Conservation (phyloP, 768 basidiomycete genomes). For the Lentinula aciculospora region DNA sequence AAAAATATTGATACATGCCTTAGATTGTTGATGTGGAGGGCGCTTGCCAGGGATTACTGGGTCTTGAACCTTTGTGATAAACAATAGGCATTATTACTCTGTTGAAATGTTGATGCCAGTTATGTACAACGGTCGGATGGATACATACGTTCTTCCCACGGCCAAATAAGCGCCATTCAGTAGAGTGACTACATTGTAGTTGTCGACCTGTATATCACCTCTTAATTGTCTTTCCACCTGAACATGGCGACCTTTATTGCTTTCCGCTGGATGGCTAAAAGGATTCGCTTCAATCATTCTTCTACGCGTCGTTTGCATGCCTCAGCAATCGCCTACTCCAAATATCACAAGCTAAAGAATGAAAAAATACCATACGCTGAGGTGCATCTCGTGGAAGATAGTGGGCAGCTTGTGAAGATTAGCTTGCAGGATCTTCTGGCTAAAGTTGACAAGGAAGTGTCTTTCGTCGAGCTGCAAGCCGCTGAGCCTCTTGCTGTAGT, state of each 20-base stretch:
- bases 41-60: constrained; percentile 68
- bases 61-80: constrained; percentile 38
- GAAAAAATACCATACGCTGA: constrained; percentile 33
- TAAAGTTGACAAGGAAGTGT: constrained; percentile 31
- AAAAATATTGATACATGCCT: not conserved
- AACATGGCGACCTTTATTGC: not conserved
- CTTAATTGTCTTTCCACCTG: not conserved
- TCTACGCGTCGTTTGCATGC: constrained; percentile 1
- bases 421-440: constrained; percentile 39
- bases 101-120: too few species aligned
- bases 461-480: constrained; percentile 52
- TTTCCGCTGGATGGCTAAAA: not conserved
- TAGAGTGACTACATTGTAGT: too few species aligned
- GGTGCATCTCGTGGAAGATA: constrained; percentile 43
- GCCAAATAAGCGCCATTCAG: too few species aligned
- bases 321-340: not conserved
- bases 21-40: constrained; percentile 75
- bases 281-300: not conserved
- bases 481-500: constrained; percentile 52
- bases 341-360: constrained; percentile 18
- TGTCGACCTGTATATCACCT: too few species aligned
- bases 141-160: too few species aligned
- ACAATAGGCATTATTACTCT: not conserved
- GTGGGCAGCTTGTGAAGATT: constrained; percentile 27
- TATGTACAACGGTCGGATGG: too few species aligned